Base-by-base conservation (phyloP, 768 basidiomycete genomes). In the Boletus tylopilopsis region DNA sequence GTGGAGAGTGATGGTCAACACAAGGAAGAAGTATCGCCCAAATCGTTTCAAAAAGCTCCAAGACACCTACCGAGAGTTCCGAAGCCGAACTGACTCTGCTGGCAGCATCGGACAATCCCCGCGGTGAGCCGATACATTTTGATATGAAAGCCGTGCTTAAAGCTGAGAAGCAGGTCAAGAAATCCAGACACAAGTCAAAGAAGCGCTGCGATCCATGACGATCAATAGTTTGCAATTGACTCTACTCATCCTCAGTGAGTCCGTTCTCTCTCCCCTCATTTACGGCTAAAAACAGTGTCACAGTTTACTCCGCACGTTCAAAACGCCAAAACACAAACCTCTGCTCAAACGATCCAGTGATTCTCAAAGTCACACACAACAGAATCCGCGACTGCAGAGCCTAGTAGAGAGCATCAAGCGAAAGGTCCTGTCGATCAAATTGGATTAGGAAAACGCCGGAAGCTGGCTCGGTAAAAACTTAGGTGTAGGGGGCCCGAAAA, bases 221-320 rank as follows among this genome's bases (percentile, higher is more conserved):
- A 97, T 61, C 84, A 90, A 59, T 80, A 85, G 27, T 98, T 90
- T 56, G 94, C 95, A 0, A 94, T 99, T 56, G 96, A 99, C 68
- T 95, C 96, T 18, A 89, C 82, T 45, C 90, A 97, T 70, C 93
- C 95, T 64, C 90, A 85, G 95, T 96, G 63, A 56, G 93, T 77
- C 16, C 21, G 25, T 49, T 33, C 29, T 39, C 8, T 16, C 33
- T 34, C 6, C 33, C 12, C 12, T 12, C 13, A 34, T 16, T 16
- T n/a, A 13, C 6, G n/a, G 33, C 3, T 30, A 90, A 87, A 68
- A 82, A 83, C 42, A 99, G 98, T 95, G 64, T 79, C 9, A 81
- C 84, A 2, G 75, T 99, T 11, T 73, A 98, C 32, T 77, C 84
- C n/a, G 93, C 94, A 58, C 81, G 94, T n/a, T 74, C 84, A 16